Conservation (phyloP, 2,329 filamentous ascomycete species). For the Chaetothyriales sp. region DNA sequence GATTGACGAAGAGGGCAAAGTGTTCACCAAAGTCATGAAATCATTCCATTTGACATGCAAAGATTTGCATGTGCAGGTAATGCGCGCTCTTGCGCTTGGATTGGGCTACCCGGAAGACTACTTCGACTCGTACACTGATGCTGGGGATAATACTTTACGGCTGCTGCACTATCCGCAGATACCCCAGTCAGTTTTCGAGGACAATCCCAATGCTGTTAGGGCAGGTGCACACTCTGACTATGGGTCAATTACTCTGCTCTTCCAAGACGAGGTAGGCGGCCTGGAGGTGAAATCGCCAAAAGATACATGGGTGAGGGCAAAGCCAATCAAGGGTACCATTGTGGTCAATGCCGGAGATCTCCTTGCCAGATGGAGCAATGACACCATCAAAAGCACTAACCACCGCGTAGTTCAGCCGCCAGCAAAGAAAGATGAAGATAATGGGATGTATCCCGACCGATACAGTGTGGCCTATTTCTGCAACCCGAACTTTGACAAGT, state of each 20-base stretch:
- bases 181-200: constrained; percentile 48
- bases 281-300: constrained; percentile 55
- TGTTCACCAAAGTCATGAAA: constrained; percentile 60
- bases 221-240: constrained; percentile 63
- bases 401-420: constrained; percentile 85
- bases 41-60: constrained; percentile 65
- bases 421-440: constrained; percentile 32
- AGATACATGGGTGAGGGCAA: constrained; percentile 69
- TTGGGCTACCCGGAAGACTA: constrained; percentile 57
- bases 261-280: constrained; percentile 44
- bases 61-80: constrained; percentile 59
- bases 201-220: constrained; percentile 56
- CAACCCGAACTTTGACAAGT: constrained; percentile 64
- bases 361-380: constrained; percentile 78
- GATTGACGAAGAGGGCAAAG: constrained; percentile 37
- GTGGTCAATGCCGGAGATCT: constrained; percentile 85
- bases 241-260: constrained; percentile 38
- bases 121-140: constrained; percentile 64
- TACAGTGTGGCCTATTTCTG: constrained; percentile 92
- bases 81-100: constrained; percentile 73
- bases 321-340: constrained; percentile 65
- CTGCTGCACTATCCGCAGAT: constrained; percentile 67
- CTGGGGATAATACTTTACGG: constrained; percentile 56
- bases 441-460: constrained; percentile 47
- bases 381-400: constrained; percentile 77